Base-by-base conservation (phyloP, 768 basidiomycete genomes). In the Rhizopogon rudus region DNA sequence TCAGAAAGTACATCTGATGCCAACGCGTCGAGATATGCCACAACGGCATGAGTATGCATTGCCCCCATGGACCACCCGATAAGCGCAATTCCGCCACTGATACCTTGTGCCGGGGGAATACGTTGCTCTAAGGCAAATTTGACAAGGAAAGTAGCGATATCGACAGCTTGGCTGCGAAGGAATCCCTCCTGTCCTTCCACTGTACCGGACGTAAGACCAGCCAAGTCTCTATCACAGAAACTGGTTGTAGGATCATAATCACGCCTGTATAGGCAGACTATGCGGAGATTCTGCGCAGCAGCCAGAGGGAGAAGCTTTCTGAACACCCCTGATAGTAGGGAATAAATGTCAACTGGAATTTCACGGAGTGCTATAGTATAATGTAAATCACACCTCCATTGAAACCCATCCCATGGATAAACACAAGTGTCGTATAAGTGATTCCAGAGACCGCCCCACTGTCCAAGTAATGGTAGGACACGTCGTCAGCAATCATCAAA, bases 231-330 rank as follows among this genome's bases (percentile, higher is more conserved):
- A 22, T 62, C 55, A 16, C 37, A 31, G 40, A 66, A 69, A 25
- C 53, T 39, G 17, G 67, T 66, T 16, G 67, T 67, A 16, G 67
- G 67, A 1, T 50, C 1, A 16, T 69, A 69, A 1, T 65, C 67
- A 6, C 65, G 67, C 48, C 65, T 57, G 40, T 69, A 59, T 14
- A 67, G 17, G n/a, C 60, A 57, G 48, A 67, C 51, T 35, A 67
- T 60, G 25, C 65, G 63, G 10, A 62, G 57, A 28, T 60, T 43
- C 50, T 69, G 61, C 2, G 39, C 28, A 41, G 40, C 58, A 1
- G 67, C 67, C 28, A 62, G 52, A 12, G 65, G 65, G 25, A 67
- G 49, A 8, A 67, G 49, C 35, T 60, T 67, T 43, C 40, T 54
- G 45, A 54, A 57, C 6, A 57, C 40, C 17, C 53, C 56, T 57